Conservation (phyloP, 495 filamentous ascomycete species). For the Podospora anserina region DNA sequence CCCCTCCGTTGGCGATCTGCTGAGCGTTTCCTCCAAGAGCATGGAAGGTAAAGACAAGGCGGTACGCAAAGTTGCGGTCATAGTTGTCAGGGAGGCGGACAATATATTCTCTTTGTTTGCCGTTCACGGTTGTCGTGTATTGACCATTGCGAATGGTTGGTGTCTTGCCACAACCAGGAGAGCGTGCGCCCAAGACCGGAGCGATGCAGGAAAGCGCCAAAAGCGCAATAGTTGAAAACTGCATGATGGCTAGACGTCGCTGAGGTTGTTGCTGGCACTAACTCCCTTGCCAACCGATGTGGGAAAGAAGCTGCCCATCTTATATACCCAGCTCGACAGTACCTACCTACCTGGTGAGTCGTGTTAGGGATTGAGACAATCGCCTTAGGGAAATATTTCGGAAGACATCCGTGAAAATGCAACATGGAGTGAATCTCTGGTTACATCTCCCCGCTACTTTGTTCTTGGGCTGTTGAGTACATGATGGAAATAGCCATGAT, state of each 20-base stretch:
- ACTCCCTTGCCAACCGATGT: neutral
- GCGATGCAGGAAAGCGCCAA: neutral
- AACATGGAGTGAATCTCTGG: neutral
- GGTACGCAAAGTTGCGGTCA: constrained; percentile 39
- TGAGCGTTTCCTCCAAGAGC: constrained; percentile 41
- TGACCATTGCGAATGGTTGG: constrained; percentile 9
- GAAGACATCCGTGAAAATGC: neutral
- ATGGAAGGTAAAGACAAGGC: constrained; percentile 30
- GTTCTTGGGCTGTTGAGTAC: neutral
- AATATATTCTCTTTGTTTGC: constrained; percentile 33
- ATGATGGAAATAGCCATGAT: neutral
- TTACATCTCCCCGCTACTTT: neutral
- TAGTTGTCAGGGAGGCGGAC: constrained; percentile 42
- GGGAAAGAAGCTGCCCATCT: neutral
- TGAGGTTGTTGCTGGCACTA: neutral
- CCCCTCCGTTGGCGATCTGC: constrained; percentile 37
- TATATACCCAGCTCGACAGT: neutral
- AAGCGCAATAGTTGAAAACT: neutral
- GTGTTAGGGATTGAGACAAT: neutral
- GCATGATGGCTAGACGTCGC: neutral
- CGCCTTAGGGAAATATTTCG: neutral
- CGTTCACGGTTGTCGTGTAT: constrained; percentile 27
- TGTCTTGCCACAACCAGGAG: constrained; percentile 18
- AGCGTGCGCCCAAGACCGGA: constrained; percentile 1
- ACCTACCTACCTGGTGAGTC: too few relatives aligned